Conservation (phyloP, 306 rosid genomes). For the Carpinus viminea region DNA sequence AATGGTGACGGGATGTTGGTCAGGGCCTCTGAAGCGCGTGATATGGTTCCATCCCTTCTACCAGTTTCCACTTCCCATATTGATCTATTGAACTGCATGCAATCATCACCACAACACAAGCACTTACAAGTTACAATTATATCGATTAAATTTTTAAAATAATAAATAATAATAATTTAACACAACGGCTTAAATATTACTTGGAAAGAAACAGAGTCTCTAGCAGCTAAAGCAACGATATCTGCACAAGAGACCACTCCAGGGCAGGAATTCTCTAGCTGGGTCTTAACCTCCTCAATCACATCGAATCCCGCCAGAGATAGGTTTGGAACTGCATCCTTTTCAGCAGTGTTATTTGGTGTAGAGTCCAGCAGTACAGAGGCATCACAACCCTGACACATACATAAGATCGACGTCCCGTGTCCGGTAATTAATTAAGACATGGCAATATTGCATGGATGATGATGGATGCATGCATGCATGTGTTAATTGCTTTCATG, state of each 20-base stretch:
- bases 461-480: too few relatives aligned
- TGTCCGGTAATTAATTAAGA: too few relatives aligned
- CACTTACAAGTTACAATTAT: too few relatives aligned
- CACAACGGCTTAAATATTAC: constrained; percentile 1
- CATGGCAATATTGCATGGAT: too few relatives aligned
- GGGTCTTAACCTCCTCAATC: constrained; percentile 39
- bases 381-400: constrained; percentile 43
- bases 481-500: too few relatives aligned
- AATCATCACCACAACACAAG: background rate
- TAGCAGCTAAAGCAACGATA: constrained; percentile 37
- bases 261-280: constrained; percentile 27
- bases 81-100: constrained; percentile 32
- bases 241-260: constrained; percentile 42
- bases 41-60: constrained; percentile 50
- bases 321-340: constrained; percentile 30
- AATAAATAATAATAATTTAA: too few relatives aligned
- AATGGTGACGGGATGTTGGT: constrained; percentile 38
- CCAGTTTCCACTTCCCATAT: constrained; percentile 35
- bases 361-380: constrained; percentile 36
- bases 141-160: too few relatives aligned
- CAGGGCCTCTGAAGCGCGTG: constrained; percentile 26
- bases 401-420: too few relatives aligned
- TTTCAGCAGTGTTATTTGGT: constrained; percentile 24
- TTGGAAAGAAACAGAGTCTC: constrained; percentile 41
- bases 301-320: constrained; percentile 35